phyloP scores from a whole-genome alignment of 2,329 filamentous ascomycete genomes.

The Davidsoniella australis region DNA sequence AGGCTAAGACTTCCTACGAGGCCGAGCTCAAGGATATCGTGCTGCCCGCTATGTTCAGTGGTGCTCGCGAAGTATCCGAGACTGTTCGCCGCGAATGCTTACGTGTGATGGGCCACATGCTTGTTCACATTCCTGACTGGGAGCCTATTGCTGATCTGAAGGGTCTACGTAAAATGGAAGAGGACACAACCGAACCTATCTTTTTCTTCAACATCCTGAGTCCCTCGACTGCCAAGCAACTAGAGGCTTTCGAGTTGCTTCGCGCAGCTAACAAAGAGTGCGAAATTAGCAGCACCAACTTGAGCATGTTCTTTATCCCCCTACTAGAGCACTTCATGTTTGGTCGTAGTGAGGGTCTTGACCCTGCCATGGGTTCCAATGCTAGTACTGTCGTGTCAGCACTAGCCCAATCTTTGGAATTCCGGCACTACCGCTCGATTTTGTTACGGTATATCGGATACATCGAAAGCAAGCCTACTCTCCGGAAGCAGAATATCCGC shows the following conservation, averaged over 20 bases:
- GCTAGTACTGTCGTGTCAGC: constrained; percentile 65
- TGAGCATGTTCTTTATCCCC: constrained; percentile 76
- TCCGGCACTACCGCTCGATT: constrained; percentile 76
- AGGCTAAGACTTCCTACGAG: constrained; percentile 32
- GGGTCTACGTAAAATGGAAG: constrained; percentile 38
- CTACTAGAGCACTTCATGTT: constrained; percentile 90
- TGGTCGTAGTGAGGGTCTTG: constrained; percentile 59
- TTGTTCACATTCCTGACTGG: constrained; percentile 55
- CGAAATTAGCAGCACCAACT: constrained; percentile 56
- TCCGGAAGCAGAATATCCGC: constrained; percentile 72
- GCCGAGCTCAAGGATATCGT: constrained; percentile 46
- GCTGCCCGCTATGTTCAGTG: constrained; percentile 58
- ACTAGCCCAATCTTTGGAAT: constrained; percentile 62
- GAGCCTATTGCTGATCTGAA: constrained; percentile 56
- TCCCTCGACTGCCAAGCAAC: constrained; percentile 70
- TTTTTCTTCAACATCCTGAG: constrained; percentile 91
- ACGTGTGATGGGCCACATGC: constrained; percentile 59
- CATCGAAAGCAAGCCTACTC: constrained; percentile 60
- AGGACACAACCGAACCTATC: constrained; percentile 46
- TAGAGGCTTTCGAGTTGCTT: constrained; percentile 66
- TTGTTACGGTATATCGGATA: constrained; percentile 73
- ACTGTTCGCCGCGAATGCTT: constrained; percentile 71
- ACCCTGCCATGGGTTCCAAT: constrained; percentile 74
- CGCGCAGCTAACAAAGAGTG: constrained; percentile 47
- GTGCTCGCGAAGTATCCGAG: constrained; percentile 63